These are phyloP conservation scores for Trapa incisa DNA, from an alignment of 345 rosid genomes.

Conservation along the genomic window DNA sequence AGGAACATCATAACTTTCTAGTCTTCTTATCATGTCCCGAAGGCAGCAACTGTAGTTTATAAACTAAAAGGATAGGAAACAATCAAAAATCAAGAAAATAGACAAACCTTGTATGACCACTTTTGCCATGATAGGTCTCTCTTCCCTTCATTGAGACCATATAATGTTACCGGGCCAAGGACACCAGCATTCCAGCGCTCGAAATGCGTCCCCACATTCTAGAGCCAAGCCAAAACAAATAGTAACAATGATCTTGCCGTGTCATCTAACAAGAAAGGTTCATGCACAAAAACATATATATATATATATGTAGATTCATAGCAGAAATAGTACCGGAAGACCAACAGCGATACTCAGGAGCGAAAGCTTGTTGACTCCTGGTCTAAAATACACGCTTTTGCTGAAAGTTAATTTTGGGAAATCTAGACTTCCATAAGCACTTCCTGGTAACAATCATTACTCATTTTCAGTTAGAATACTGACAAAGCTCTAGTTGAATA, in stretches of 20 bases:
- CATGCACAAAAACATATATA: too few species aligned
- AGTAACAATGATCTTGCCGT: conserved; percentile 5
- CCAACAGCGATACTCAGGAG: conserved; percentile 92
- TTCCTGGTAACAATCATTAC: conserved; percentile 32
- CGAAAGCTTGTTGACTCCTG: conserved; percentile 73
- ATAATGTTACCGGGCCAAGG: conserved; percentile 78
- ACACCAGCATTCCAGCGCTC: conserved; percentile 98
- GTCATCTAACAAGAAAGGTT: conserved; percentile 5
- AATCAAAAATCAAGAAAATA: neutral
- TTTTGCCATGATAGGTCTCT: conserved; percentile 94
- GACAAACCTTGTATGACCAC: conserved; percentile 86
- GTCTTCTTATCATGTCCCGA: too few species aligned
- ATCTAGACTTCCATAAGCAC: conserved; percentile 82
- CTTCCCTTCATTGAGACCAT: conserved; percentile 65
- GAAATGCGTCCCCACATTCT: conserved; percentile 97
- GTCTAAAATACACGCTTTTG: conserved; percentile 59
- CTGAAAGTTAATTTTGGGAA: conserved; percentile 71
- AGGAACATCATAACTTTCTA: too few species aligned
- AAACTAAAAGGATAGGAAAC: neutral
- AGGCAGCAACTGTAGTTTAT: too few species aligned
- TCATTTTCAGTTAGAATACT: neutral
- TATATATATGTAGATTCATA: conserved; percentile 8
- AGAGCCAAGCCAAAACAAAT: neutral
- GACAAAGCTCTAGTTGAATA: neutral
- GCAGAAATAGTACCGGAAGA: conserved; percentile 61